These are phyloP conservation scores for Tanozyma kutaoensis DNA, from an alignment of 805 yeast genomes.

Conservation along the genomic window DNA sequence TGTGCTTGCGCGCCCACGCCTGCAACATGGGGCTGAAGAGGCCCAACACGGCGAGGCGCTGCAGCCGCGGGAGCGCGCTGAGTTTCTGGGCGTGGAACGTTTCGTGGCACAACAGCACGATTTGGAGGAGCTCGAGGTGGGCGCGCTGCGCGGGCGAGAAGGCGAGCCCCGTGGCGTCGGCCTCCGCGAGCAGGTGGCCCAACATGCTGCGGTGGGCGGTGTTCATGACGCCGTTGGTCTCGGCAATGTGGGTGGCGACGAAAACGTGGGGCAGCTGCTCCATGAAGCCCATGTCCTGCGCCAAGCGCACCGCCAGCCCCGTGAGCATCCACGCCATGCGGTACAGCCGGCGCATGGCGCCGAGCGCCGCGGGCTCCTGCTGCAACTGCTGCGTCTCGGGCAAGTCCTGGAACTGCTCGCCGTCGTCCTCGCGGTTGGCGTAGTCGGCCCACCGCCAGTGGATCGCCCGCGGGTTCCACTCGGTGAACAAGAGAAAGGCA, in stretches of 20 bases:
- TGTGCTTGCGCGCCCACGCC: conserved; percentile 62
- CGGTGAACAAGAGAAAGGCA: conserved; percentile 75
- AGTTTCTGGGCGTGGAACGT: conserved; percentile 59
- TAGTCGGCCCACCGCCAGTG: conserved; percentile 83
- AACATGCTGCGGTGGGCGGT: conserved; percentile 70
- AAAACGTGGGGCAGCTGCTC: conserved; percentile 62
- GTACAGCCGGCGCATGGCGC: conserved; percentile 77
- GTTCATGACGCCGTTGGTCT: conserved; percentile 71
- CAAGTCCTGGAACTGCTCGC: conserved; percentile 1
- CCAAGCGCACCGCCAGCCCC: conserved; percentile 75
- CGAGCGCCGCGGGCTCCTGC: conserved; percentile 52
- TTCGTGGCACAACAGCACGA: conserved; percentile 73
- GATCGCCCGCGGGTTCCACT: conserved; percentile 93
- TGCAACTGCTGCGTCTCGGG: too few species aligned
- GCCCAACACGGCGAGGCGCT: conserved; percentile 56
- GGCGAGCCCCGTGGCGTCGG: conserved; percentile 31
- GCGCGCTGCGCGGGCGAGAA: conserved; percentile 62
- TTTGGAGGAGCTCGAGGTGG: conserved; percentile 64
- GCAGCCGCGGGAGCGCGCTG: conserved; percentile 40
- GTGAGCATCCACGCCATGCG: conserved; percentile 91
- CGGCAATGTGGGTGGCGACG: conserved; percentile 76
- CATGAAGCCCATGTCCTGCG: conserved; percentile 76
- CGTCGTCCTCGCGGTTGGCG: conserved; percentile 48
- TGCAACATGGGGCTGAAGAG: conserved; percentile 67
- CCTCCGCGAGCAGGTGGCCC: conserved; percentile 56